phyloP scores from a whole-genome alignment of 495 filamentous ascomycete species.

The Pyrenopolyporus hunteri region DNA sequence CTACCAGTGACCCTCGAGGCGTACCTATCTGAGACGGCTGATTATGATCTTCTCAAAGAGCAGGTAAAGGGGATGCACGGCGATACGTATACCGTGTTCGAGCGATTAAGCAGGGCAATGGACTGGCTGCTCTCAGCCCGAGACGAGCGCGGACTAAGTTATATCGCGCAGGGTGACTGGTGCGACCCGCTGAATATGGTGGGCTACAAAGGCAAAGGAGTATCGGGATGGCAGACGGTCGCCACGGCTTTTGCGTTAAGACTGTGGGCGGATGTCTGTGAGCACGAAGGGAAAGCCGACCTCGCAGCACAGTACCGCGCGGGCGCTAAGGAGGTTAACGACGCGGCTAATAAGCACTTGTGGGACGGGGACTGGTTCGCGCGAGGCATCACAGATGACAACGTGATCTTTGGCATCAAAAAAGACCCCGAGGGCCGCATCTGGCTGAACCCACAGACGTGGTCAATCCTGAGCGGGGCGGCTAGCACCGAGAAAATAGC shows the following conservation, averaged over 20 bases:
- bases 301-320: constrained; percentile 51
- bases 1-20: constrained; percentile 59
- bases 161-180: constrained; percentile 64
- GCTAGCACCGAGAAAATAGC: constrained; percentile 50
- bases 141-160: constrained; percentile 60
- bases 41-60: constrained; percentile 57
- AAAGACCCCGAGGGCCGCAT: constrained; percentile 59
- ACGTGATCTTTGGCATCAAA: constrained; percentile 57
- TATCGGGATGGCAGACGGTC: constrained; percentile 63
- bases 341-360: constrained; percentile 56
- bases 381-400: constrained; percentile 62
- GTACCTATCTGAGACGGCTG: constrained; percentile 60
- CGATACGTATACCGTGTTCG: constrained; percentile 56
- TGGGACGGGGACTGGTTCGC: constrained; percentile 64
- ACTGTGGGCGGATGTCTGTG: constrained; percentile 58
- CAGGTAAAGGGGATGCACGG: constrained; percentile 48
- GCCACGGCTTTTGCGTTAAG: constrained; percentile 58
- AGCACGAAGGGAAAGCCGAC: constrained; percentile 49
- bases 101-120: constrained; percentile 60
- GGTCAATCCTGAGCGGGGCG: constrained; percentile 59
- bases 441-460: constrained; percentile 64
- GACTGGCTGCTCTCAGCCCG: constrained; percentile 57
- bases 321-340: constrained; percentile 55
- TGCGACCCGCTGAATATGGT: constrained; percentile 68
- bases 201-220: constrained; percentile 60